These are phyloP conservation scores for Rhododendron griersonianum DNA, from an alignment of 148 eudicot species.

Conservation along the genomic window DNA sequence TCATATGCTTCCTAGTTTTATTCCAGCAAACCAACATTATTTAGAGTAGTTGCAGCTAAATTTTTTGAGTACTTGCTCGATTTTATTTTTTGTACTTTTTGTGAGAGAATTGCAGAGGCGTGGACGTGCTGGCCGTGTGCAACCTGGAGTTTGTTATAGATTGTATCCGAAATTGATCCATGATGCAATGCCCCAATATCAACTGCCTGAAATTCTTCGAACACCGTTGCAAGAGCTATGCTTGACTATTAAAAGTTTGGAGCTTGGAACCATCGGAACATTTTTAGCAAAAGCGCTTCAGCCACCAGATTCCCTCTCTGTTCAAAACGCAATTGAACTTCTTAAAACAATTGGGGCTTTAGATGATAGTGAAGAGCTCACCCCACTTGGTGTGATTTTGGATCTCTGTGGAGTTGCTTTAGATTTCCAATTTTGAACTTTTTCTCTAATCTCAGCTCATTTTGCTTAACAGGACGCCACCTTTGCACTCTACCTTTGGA, in stretches of 20 bases:
- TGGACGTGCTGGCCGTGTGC: constrained; percentile 99
- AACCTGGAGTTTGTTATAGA: constrained; percentile 89
- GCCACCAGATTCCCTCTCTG: constrained; percentile 94
- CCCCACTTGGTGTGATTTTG: constrained; percentile 69
- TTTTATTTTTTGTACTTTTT: not conserved
- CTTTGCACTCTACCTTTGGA: constrained; percentile 82
- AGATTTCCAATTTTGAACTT: not conserved
- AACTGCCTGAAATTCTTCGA: constrained; percentile 94
- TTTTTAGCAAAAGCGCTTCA: constrained; percentile 92
- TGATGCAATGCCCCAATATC: constrained; percentile 91
- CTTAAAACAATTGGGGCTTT: constrained; percentile 91
- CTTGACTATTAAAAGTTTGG: constrained; percentile 81
- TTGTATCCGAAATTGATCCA: constrained; percentile 77
- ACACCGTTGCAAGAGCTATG: constrained; percentile 95
- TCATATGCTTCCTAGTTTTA: not conserved
- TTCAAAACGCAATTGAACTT: constrained; percentile 92
- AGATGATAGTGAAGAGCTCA: constrained; percentile 85
- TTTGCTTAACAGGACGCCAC: constrained; percentile 61
- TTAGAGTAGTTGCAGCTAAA: not conserved
- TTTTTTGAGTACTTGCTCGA: not conserved
- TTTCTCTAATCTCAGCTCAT: constrained; percentile 1
- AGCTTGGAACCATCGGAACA: constrained; percentile 69
- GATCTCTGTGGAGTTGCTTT: not conserved
- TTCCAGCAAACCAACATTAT: not conserved
- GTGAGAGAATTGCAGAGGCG: constrained; percentile 56